Percentiles rank a stretch among this genome's conserved stretches.
phyloP scores from a whole-genome alignment of 2,329 filamentous ascomycete genomes.

The Penicillium psychrosexuale region DNA sequence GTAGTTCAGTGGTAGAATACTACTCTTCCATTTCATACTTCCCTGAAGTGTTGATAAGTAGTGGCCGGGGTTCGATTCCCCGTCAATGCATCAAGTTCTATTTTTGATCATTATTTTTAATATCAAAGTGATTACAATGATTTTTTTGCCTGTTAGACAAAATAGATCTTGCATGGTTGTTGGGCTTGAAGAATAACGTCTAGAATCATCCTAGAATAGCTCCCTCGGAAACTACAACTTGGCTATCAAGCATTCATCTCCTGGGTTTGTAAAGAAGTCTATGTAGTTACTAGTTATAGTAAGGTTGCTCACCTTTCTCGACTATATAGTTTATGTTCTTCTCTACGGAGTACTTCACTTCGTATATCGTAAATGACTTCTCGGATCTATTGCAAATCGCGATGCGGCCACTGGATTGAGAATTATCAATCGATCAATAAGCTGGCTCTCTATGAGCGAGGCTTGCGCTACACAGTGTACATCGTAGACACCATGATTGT shows the following conservation, averaged over 20 bases:
- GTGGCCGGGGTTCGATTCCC: slow-evolving; percentile 12
- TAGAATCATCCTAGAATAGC: no score
- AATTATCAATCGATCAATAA: background rate
- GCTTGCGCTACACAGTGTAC: background rate
- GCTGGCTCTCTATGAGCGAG: background rate
- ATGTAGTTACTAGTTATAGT: no score
- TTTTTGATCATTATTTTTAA: background rate
- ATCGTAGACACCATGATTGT: background rate
- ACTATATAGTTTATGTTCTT: background rate
- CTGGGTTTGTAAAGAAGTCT: no score
- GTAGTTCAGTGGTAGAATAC: slow-evolving; percentile 12
- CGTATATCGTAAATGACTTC: background rate
- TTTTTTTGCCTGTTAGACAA: background rate
- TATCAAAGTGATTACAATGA: background rate
- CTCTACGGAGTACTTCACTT: background rate
- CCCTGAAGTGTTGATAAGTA: background rate
- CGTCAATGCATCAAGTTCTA: background rate
- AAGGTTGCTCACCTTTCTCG: background rate
- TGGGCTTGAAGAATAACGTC: no score
- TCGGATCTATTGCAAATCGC: background rate
- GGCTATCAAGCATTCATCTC: background rate
- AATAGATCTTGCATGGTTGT: background rate
- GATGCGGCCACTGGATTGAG: background rate
- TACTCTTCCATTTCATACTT: slow-evolving; percentile 4
- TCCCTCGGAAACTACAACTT: no score